Base-by-base conservation (phyloP, 192 early-diverging fungal species). In the Coemansia sp. region DNA sequence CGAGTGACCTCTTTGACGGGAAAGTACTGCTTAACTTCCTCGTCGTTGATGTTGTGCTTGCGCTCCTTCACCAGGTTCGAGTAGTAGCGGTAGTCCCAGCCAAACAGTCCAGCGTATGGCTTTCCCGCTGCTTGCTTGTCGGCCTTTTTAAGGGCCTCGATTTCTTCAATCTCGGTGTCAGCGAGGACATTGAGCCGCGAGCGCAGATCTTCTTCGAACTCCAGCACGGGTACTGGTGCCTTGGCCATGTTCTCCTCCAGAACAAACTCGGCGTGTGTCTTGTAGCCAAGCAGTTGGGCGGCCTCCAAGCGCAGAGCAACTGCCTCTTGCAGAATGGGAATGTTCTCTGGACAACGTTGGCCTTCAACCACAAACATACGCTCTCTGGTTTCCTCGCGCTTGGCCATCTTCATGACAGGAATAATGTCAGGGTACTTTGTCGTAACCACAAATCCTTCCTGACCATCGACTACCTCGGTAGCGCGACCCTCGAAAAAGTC, bases 191-290 rank as follows among this genome's bases (percentile, higher is more conserved):
- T 69, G 30, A 96, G 86, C 14, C 84, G 76, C n/a, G 57, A 39
- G 33, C 80, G 79, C 67, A 96, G 80, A 19, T 88, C 86, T 4
- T 82, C 58, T 67, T 94, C 82, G 75, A 96, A 94, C 65, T 85
- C 78, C 26, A 86, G 50, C 14, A 92, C 93, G 1, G 64, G 77
- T 59, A 86, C 76, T 3, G 90, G 87, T 4, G 73, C 77, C 74
- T 94, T 92, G 57, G 94, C 92, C 94, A 96, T 96, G 59, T 90
- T 90, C 49, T 87, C 84, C 65, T 94, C 91, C n/a, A 94, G 79
- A 16, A 87, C 80, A 68, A 85, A 93, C 30, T 84, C 84, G 13
- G 91, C 90, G 69, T 96, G 92, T 23, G 80, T 87, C 49, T 74
- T 70, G 77, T 89, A 95, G 6, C 92, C 93, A 4, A 93, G 73